A percentile compares a stretch with the other conserved stretches of the same genome.
These are phyloP conservation scores for Biancaea sappan DNA, from an alignment of 306 rosid genomes.

Conservation along the genomic window DNA sequence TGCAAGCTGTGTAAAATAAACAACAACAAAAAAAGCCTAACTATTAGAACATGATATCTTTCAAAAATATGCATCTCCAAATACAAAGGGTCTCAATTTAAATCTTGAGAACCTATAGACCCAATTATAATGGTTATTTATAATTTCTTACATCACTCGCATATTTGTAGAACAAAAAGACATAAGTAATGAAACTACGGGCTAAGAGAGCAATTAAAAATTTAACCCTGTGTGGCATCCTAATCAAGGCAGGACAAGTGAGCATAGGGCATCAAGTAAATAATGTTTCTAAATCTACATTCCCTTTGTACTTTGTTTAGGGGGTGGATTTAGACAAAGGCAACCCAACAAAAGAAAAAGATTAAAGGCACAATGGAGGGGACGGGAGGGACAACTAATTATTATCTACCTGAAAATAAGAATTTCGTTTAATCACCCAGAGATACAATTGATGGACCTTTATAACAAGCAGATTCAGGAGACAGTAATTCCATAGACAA, in stretches of 20 bases:
- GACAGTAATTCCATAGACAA: neutral
- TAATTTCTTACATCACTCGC: neutral
- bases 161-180: neutral
- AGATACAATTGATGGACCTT: slow-evolving; percentile 15
- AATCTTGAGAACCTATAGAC: too few relatives aligned
- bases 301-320: too few relatives aligned
- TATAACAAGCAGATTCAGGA: neutral
- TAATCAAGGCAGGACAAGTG: too few relatives aligned
- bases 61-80: neutral
- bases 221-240: too few relatives aligned
- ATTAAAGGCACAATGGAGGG: too few relatives aligned
- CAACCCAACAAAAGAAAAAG: too few relatives aligned
- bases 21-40: neutral
- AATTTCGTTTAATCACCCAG: neutral
- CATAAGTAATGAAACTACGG: too few relatives aligned
- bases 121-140: neutral
- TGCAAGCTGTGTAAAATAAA: neutral
- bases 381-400: neutral
- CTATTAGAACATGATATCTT: neutral
- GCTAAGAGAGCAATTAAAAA: too few relatives aligned
- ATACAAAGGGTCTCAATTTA: too few relatives aligned
- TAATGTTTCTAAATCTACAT: too few relatives aligned
- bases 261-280: too few relatives aligned
- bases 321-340: too few relatives aligned
- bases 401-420: neutral